A percentile compares a stretch with the other conserved stretches of the same genome.
phyloP scores from a whole-genome alignment of 2,329 filamentous ascomycete genomes.

The Leptographium lundbergii region DNA sequence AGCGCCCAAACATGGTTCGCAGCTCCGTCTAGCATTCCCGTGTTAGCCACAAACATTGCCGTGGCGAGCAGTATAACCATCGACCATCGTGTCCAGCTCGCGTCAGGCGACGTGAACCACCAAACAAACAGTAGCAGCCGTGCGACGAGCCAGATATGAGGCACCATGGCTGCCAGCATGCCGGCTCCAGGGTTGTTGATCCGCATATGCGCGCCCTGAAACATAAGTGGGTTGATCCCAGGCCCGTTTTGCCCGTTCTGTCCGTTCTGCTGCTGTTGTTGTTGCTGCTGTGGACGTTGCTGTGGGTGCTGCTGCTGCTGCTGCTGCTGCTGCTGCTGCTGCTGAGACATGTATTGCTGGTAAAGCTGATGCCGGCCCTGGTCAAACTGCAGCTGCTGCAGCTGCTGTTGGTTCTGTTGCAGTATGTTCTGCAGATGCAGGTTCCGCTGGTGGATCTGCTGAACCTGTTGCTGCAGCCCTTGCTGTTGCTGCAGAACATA shows the following conservation, averaged over 20 bases:
- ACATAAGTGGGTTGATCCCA: constrained; percentile 13
- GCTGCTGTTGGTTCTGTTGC: not conserved
- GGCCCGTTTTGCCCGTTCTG: not conserved
- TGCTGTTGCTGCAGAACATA: not conserved
- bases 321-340: not conserved
- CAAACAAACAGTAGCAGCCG: constrained; percentile 48
- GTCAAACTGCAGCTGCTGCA: constrained; percentile 8
- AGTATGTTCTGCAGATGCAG: not conserved
- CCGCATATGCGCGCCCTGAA: constrained; percentile 15
- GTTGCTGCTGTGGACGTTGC: not conserved
- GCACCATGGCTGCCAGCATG: constrained; percentile 35
- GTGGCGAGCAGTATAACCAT: constrained; percentile 41
- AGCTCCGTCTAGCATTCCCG: constrained; percentile 42
- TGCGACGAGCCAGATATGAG: constrained; percentile 49
- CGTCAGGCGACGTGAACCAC: constrained; percentile 48
- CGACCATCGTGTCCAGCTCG: constrained; percentile 47
- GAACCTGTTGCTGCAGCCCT: not conserved
- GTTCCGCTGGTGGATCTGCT: constrained; percentile 3
- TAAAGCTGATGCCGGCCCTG: constrained; percentile 1
- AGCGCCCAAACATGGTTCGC: constrained; percentile 43
- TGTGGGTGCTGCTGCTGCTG: constrained; percentile 15
- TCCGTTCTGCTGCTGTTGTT: not conserved
- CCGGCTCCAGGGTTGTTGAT: constrained; percentile 26
- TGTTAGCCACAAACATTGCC: constrained; percentile 45
- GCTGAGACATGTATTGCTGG: not conserved